These are phyloP conservation scores for Samsoniella hepiali DNA, from an alignment of 2,329 filamentous ascomycete genomes.

Conservation along the genomic window DNA sequence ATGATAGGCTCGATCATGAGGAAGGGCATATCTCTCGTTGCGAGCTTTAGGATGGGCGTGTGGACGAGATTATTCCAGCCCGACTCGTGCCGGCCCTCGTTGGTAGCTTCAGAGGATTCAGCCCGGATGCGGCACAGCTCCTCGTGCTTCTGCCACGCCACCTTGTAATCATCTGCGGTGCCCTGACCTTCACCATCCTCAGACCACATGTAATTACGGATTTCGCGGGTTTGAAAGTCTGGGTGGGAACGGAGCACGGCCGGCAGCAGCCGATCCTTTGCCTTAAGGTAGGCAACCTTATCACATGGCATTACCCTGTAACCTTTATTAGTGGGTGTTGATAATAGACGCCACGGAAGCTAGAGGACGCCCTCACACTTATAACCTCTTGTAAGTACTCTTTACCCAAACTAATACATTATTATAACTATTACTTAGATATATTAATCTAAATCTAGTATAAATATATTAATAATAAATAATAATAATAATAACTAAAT, in stretches of 20 bases:
- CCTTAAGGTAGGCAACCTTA: too few species aligned
- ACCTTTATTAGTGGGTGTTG: too few species aligned
- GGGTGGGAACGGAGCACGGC: not conserved
- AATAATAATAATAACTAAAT: too few species aligned
- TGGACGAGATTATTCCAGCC: constrained; percentile 3
- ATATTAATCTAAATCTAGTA: too few species aligned
- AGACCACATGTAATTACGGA: not conserved
- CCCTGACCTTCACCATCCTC: not conserved
- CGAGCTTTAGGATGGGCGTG: not conserved
- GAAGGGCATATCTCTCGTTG: not conserved
- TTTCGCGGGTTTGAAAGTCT: not conserved
- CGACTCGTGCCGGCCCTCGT: not conserved
- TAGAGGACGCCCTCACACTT: too few species aligned
- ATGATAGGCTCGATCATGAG: constrained; percentile 1
- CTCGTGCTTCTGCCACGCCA: not conserved
- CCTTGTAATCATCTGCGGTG: not conserved
- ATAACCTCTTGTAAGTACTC: too few species aligned
- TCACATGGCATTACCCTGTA: too few species aligned
- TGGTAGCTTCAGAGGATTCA: not conserved
- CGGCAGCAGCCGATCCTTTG: not conserved
- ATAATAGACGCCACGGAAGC: too few species aligned
- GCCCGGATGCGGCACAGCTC: not conserved
- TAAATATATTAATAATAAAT: too few species aligned
- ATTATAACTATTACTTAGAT: too few species aligned
- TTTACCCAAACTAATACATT: too few species aligned